phyloP scores from a whole-genome alignment of 1,284 basidiomycete genomes.

The Sporisorium scitamineum region DNA sequence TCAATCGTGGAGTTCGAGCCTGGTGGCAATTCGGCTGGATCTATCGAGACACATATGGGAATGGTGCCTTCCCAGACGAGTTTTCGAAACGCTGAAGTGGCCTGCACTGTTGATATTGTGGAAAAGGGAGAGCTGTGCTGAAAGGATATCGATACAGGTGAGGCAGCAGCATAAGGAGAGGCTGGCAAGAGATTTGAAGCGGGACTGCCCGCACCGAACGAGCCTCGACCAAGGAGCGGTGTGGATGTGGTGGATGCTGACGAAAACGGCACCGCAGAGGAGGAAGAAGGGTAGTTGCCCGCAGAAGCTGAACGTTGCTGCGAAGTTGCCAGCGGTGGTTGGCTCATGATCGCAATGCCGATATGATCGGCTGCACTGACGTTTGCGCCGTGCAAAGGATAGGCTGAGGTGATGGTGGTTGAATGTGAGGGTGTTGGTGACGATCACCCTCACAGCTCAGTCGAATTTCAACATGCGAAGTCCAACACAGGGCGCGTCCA shows the following conservation, averaged over 20 bases:
- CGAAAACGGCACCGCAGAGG: conserved; percentile 10
- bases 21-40: conserved; percentile 39
- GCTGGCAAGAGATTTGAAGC: conserved; percentile 14
- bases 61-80: conserved; percentile 58
- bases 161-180: conserved; percentile 15
- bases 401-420: conserved; percentile 6
- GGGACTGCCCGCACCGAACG: conserved; percentile 15
- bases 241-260: conserved; percentile 23
- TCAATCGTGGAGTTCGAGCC: conserved; percentile 40
- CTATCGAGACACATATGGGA: conserved; percentile 52
- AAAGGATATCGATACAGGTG: conserved; percentile 21
- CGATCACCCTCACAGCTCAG: conserved; percentile 7
- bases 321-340: conserved; percentile 30
- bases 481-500: conserved; percentile 17
- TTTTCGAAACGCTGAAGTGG: conserved; percentile 32
- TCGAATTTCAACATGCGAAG: not conserved
- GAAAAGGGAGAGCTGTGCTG: not conserved
- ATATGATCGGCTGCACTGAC: not conserved
- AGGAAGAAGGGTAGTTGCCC: conserved; percentile 36
- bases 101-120: not conserved
- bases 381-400: no score
- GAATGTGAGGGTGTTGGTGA: not conserved
- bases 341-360: conserved; percentile 16
- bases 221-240: conserved; percentile 22
- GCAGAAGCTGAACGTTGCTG: conserved; percentile 41